Evolutionary conservation across 1,139 yeast genomes (phyloP).

Genomic region (Candida sanyaensis): DNA sequence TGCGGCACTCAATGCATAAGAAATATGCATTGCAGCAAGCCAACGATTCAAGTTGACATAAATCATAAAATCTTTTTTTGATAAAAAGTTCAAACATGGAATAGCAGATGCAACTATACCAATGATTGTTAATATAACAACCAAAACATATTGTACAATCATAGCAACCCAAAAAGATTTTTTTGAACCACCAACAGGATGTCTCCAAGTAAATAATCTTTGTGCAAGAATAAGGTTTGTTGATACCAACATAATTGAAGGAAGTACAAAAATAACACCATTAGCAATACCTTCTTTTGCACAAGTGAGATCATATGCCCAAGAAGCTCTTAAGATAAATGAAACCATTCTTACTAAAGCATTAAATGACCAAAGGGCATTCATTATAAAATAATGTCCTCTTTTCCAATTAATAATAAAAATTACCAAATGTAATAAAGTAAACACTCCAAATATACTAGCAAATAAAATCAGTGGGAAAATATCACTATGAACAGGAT

Average conservation of each 20-base stretch:
- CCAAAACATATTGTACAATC: slow-evolving; percentile 32
- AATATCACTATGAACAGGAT: slow-evolving; percentile 29
- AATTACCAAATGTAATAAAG: slow-evolving; percentile 27
- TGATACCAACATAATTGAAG: slow-evolving; percentile 34
- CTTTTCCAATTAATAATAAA: slow-evolving; percentile 31
- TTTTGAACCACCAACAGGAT: slow-evolving; percentile 48
- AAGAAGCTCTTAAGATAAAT: slow-evolving; percentile 29
- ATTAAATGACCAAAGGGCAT: slow-evolving; percentile 32
- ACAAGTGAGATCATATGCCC: slow-evolving; percentile 28
- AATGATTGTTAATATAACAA: slow-evolving; percentile 28
- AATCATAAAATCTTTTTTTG: slow-evolving; percentile 11
- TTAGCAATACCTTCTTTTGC: slow-evolving; percentile 31
- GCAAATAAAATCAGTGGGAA: slow-evolving; percentile 35
- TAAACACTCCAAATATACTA: slow-evolving; percentile 27
- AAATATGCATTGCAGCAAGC: slow-evolving; percentile 53
- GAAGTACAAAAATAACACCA: slow-evolving; percentile 37
- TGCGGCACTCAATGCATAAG: slow-evolving; percentile 59
- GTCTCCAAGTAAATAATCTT: slow-evolving; percentile 48
- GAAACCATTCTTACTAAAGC: slow-evolving; percentile 29
- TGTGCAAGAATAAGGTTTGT: slow-evolving; percentile 43
- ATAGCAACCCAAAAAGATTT: slow-evolving; percentile 35
- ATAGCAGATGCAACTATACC: slow-evolving; percentile 35
- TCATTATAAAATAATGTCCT: slow-evolving; percentile 36
- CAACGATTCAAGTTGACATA: slow-evolving; percentile 8
- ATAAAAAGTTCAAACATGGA: slow-evolving; percentile 35